Conservation (phyloP, 1,284 basidiomycete species). For the Fomitopsis pinicola region DNA sequence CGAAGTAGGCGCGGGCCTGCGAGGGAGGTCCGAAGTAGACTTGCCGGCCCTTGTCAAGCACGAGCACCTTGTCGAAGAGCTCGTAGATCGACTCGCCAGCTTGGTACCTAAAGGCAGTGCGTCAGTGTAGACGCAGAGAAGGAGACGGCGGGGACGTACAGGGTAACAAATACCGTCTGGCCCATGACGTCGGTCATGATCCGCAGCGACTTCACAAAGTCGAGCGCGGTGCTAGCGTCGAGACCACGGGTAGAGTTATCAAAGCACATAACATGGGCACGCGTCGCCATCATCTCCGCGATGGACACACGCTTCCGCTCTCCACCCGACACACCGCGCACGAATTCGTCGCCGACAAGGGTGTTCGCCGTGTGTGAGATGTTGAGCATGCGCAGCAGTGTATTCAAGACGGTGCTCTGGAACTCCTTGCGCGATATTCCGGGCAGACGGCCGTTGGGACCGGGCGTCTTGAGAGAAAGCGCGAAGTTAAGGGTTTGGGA, state of each 20-base stretch:
- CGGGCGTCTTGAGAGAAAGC: constrained; percentile 64
- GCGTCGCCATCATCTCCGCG: constrained; percentile 80
- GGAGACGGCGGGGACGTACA: constrained; percentile 48
- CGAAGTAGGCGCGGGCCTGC: constrained; percentile 77
- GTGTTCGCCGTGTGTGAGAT: constrained; percentile 74
- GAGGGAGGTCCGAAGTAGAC: constrained; percentile 77
- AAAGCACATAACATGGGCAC: constrained; percentile 76
- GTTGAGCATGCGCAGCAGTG: constrained; percentile 75
- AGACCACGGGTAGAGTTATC: constrained; percentile 85
- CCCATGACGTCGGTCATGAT: constrained; percentile 75
- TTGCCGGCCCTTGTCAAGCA: constrained; percentile 80
- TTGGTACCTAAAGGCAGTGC: constrained; percentile 57
- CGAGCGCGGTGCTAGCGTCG: constrained; percentile 83
- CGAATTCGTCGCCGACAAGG: constrained; percentile 80
- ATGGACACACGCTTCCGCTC: constrained; percentile 87
- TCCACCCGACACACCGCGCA: constrained; percentile 85
- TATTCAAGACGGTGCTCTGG: constrained; percentile 50
- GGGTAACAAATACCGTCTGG: constrained; percentile 73
- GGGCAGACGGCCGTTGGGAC: constrained; percentile 65
- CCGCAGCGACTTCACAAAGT: constrained; percentile 71
- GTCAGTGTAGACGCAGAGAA: background rate
- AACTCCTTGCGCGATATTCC: constrained; percentile 61
- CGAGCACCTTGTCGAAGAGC: constrained; percentile 55
- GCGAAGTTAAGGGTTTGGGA: constrained; percentile 68
- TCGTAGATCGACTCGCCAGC: constrained; percentile 76